Evolutionary conservation across 257 asterid species (phyloP), one percentile per base, ranked within the genome.

Genomic region (Anisodus tanguticus): DNA sequence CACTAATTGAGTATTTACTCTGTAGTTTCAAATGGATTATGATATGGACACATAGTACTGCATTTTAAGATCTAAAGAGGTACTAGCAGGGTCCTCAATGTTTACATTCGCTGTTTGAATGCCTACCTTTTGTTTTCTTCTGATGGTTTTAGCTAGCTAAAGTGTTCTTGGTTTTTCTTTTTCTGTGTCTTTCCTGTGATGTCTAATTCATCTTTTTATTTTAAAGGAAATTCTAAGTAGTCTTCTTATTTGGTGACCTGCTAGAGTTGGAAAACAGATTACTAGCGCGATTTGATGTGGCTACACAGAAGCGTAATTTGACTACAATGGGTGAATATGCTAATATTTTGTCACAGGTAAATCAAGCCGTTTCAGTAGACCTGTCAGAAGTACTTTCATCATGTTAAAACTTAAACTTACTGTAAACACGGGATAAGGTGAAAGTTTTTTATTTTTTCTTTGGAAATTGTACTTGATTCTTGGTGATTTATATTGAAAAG

Each of bases 271-370:
- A 97, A 91, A 97, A 97, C 90, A 93, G 98, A 89, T 91, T 97
- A 89, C 87, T 97, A 91, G 59, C 97, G 80, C 93, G 92, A 89
- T 97, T 97, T 83, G 99, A 97, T 84, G 92, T 90, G 59, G 99
- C 99, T 80, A 93, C 99, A 41, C 99, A 95, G 72, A 93, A 89
- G 90, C 91, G 92, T 87, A 98, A 95, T 82, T 83, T 97, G 89
- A 89, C 98, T 85, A 91, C 98, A 72, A 97, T 97, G 99, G 97
- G 97, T 86, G 98, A 95, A 88, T 97, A 98, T 91, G 99, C 98
- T 53, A 97, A 97, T 85, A 95, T 97, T 89, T 88, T 97, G 92
- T 97, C 98, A 69, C 93, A 92, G 95, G 99, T 93, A 86, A 85
- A 78, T 82, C 81, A 37, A 41, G 55, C 19, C 31, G 13, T 31